Evolutionary conservation across 129 eudicot species (phyloP).

Genomic region (Tanacetum coccineum): DNA sequence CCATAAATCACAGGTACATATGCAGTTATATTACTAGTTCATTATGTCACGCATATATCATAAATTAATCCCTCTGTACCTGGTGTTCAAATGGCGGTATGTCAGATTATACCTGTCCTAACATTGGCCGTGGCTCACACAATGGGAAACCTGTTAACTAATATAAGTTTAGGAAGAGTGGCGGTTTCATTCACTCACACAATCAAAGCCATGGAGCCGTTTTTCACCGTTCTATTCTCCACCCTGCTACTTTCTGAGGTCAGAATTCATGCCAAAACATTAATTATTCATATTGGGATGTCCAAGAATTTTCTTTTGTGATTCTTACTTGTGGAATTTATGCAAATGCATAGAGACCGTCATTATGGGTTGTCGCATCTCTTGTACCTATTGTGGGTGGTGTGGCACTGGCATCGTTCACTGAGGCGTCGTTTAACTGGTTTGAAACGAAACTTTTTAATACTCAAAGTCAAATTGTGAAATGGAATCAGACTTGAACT

Average conservation of each 20-base stretch:
- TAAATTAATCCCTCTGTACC: background rate
- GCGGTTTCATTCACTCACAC: conserved; percentile 97
- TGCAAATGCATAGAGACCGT: conserved; percentile 54
- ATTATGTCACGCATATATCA: background rate
- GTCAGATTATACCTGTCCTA: conserved; percentile 59
- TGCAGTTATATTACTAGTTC: background rate
- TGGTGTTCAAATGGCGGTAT: conserved; percentile 8
- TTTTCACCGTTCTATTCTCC: conserved; percentile 80
- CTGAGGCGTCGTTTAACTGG: conserved; percentile 93
- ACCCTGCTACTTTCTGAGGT: conserved; percentile 76
- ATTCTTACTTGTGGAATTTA: conserved; percentile 16
- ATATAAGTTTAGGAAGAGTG: conserved; percentile 84
- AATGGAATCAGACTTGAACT: conserved; percentile 4
- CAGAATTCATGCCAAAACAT: background rate
- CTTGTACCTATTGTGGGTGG: conserved; percentile 92
- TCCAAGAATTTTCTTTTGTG: background rate
- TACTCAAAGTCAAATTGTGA: background rate
- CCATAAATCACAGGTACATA: conserved; percentile 62
- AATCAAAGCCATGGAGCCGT: conserved; percentile 97
- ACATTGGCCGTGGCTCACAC: conserved; percentile 63
- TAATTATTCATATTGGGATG: conserved; percentile 4
- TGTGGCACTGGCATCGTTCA: conserved; percentile 88
- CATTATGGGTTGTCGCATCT: conserved; percentile 68
- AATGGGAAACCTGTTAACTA: conserved; percentile 84
- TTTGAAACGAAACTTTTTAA: conserved; percentile 15